Evolutionary conservation across 1,139 yeast species (phyloP).

Genomic region (Kodamaea suecica): DNA sequence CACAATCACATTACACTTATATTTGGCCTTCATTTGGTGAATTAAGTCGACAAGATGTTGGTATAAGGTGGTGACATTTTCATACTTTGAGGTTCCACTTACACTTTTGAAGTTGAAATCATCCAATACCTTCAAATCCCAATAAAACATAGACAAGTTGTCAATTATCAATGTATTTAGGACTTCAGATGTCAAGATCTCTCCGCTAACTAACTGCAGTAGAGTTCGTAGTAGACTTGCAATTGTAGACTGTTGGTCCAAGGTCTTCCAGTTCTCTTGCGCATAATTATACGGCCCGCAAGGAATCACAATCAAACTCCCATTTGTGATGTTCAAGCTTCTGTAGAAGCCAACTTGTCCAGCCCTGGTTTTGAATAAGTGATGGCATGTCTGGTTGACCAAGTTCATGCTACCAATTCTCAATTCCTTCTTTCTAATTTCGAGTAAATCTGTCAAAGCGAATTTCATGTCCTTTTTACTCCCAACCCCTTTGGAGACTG

Average conservation of each 20-base stretch:
- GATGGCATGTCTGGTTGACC: slow-evolving; percentile 11
- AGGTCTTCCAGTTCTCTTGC: neutral
- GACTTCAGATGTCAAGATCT: slow-evolving; percentile 4
- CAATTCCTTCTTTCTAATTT: slow-evolving; percentile 1
- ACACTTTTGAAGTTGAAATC: slow-evolving; percentile 12
- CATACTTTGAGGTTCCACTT: slow-evolving; percentile 13
- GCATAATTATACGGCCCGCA: slow-evolving; percentile 5
- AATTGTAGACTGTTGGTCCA: slow-evolving; percentile 1
- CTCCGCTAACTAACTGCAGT: slow-evolving; percentile 2
- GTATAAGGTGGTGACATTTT: slow-evolving; percentile 16
- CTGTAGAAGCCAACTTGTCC: slow-evolving; percentile 7
- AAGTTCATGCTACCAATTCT: neutral
- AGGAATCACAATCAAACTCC: slow-evolving; percentile 7
- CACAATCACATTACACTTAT: slow-evolving; percentile 29
- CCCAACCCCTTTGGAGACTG: neutral
- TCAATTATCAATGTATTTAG: slow-evolving; percentile 24
- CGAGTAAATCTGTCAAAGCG: neutral
- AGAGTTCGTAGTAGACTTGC: slow-evolving; percentile 4
- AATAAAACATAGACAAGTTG: slow-evolving; percentile 30
- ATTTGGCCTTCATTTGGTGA: slow-evolving; percentile 17
- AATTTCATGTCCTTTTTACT: neutral
- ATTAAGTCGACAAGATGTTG: slow-evolving; percentile 15
- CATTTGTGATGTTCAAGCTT: neutral
- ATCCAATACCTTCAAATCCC: slow-evolving; percentile 26
- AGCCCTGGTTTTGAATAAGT: slow-evolving; percentile 7